phyloP scores from a whole-genome alignment of 2,329 filamentous ascomycete genomes.

The Xylariales sp. region DNA sequence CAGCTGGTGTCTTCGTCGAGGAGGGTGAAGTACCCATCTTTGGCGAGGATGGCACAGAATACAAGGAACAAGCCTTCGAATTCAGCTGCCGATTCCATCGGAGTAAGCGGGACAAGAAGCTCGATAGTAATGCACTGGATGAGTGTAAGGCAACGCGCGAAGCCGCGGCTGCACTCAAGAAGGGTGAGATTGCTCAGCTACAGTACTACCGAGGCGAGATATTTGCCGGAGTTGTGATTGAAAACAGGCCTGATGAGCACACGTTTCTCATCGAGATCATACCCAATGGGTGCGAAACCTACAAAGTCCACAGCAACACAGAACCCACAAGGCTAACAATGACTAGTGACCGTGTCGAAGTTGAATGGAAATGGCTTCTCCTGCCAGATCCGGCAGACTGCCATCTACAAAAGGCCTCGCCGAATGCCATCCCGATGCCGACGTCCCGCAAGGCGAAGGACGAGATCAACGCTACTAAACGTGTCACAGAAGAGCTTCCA shows the following conservation, averaged over 20 bases:
- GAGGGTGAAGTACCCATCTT: slow-evolving; percentile 80
- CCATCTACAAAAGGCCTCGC: slow-evolving; percentile 68
- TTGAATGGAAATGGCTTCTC: slow-evolving; percentile 80
- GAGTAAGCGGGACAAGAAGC: slow-evolving; percentile 75
- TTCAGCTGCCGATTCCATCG: slow-evolving; percentile 94
- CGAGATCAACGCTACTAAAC: slow-evolving; percentile 61
- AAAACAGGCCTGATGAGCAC: slow-evolving; percentile 74
- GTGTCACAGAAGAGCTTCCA: slow-evolving; percentile 56
- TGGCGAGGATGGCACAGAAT: slow-evolving; percentile 85
- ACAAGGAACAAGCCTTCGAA: slow-evolving; percentile 86
- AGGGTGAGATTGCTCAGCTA: slow-evolving; percentile 78
- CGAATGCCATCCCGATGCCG: slow-evolving; percentile 68
- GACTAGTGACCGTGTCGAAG: slow-evolving; percentile 64
- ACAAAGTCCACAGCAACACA: slow-evolving; percentile 4
- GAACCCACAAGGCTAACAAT: slow-evolving; percentile 34
- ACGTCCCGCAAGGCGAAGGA: slow-evolving; percentile 58
- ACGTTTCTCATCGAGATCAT: slow-evolving; percentile 76
- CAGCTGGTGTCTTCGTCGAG: slow-evolving; percentile 89
- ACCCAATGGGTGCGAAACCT: slow-evolving; percentile 63
- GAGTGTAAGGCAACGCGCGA: slow-evolving; percentile 62
- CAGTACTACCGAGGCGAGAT: slow-evolving; percentile 83
- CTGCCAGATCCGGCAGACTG: slow-evolving; percentile 68
- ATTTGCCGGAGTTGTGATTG: slow-evolving; percentile 81
- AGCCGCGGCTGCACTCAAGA: slow-evolving; percentile 62
- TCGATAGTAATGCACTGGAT: slow-evolving; percentile 65